Base-by-base conservation (phyloP, 768 basidiomycete genomes). In the Leccinellum rugosiceps region DNA sequence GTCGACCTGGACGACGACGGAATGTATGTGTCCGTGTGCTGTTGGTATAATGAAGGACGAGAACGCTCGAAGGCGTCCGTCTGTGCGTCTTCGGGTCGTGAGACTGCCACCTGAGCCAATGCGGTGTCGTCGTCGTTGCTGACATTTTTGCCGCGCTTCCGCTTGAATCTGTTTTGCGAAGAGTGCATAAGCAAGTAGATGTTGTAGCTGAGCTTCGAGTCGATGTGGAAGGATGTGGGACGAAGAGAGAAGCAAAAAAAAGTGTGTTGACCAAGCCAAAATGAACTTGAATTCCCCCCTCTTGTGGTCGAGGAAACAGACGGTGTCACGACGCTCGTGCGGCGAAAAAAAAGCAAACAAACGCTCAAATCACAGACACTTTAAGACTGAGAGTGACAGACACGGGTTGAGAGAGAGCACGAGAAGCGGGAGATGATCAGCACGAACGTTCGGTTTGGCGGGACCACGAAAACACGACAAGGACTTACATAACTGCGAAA, bases 21-120 rank as follows among this genome's bases (percentile, higher is more conserved):
- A 15, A 79, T 78, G 71, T 73, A 74, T 59, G 68, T 75, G 64
- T 85, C 81, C 46, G 78, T 67, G 50, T 72, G 76, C 52, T 71
- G 71, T 63, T 73, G 74, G 58, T 72, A 66, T 57, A 68, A 64
- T 54, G 66, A 73, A 62, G 77, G 77, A 65, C 80, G 80, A 63
- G 82, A 68, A 69, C 79, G 80, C 62, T 83, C 70, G 71, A 83
- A 85, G 56, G 77, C 69, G 59, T 85, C 81, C 65, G 78, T 68
- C 72, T 75, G 77, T 56, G 75, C 66, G 62, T 85, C 83, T 59
- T 84, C 83, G 62, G 65, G 69, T 70, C 78, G 81, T 66, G 78
- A 72, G 71, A 75, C 77, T 32, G 56, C 30, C 74, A 69, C 76
- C 55, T 63, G 78, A 59, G 74, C 72, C 63, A 65, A 63, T 48